Base-by-base conservation (phyloP, 345 rosid species). In the Physaria fendleri region DNA sequence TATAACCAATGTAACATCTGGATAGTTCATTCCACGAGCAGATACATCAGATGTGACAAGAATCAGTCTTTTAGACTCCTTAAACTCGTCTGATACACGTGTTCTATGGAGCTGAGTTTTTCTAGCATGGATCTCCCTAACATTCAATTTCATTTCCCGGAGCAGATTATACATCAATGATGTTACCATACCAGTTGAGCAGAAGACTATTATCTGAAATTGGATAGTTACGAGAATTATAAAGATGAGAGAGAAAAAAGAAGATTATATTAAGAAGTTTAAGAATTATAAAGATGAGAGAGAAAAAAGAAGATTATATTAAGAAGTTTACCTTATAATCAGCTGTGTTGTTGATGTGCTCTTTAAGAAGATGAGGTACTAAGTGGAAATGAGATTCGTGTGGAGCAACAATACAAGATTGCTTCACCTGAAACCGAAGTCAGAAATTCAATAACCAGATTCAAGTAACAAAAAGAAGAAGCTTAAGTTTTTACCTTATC, bases 31-130 rank as follows among this genome's bases (percentile, higher is more conserved):
- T 64, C 97, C 99, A 8, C 87, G 88, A 39, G 99, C 78, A 8
- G 96, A 85, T 48, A 94, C 90, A 80, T 94, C 96, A 57, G 97
- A 94, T 34, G 99, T 81, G 52, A 87, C 78, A 20, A 94, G 97
- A 68, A 87, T 75, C 76, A 81, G 68, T 60, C 82, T 72, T 60
- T 77, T 87, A n/a, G 90, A 77, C 76, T 78, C 95, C 65, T 60
- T 81, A 69, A 93, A 93, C 78, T 93, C 96, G 29, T 87, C 84
- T 64, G 88, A 79, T 17, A 93, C 73, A 59, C 84, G 95, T 40
- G 85, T 78, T 62, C 87, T 76, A 51, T 80, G 80, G 23, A 85
- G 79, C 71, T 89, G 95, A 52, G 99, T 86, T 62, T 89, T 93
- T 65, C 97, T 83, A 43, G 97, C 83, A 75, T 90, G 96, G 21